Evolutionary conservation across 2,329 filamentous ascomycete species (phyloP), one percentile per base, ranked within the genome.

Genomic region (Penicillium sclerotigenum): DNA sequence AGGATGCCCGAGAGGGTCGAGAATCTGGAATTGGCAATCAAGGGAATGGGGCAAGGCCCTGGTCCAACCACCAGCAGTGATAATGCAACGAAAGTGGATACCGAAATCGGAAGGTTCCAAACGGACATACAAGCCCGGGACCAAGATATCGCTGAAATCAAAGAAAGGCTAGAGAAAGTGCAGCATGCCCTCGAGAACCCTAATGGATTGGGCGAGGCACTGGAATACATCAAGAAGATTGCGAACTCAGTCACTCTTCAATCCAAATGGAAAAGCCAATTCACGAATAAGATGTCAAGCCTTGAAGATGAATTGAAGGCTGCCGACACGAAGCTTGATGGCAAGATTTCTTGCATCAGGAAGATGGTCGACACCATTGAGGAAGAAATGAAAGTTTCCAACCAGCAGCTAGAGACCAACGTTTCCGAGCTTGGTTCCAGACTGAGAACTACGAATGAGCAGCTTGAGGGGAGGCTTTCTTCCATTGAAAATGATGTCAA

Each of bases 11-110:
- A 63, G n/a, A 60, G 29, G 28, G 28, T 64, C 8, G 40, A 47
- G 3, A 56, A 59, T n/a, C 38, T 71, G 20, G 57, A 69, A 41
- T 50, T 47, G 11, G 57, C 63, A 9, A 29, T 65, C 8, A 26
- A 41, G 20, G 38, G 47, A 18, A 34, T 54, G 2, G 47, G 55
- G n/a, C 11, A 49, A 41, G 9, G 20, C 14, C 20, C 9, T 22
- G 13, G 9, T 13, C 22, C 16, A 34, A 33, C 37, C 8, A 8
- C 5, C 22, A 3, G 16, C 5, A 4, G 18, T 1, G 28, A 26
- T 7, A 26, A 20, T 14, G 4, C 16, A 41, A 42, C 4, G 11
- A 33, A 26, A 33, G 36, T 9, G n/a, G 13, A 50, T 24, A 4
- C 28, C 5, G 37, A 34, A 43, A 18, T 16, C 4, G 37, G 5